Percentiles rank a stretch among this genome's conserved stretches.
Conservation (phyloP, 768 basidiomycete species). For the Mycena kentingensis region DNA sequence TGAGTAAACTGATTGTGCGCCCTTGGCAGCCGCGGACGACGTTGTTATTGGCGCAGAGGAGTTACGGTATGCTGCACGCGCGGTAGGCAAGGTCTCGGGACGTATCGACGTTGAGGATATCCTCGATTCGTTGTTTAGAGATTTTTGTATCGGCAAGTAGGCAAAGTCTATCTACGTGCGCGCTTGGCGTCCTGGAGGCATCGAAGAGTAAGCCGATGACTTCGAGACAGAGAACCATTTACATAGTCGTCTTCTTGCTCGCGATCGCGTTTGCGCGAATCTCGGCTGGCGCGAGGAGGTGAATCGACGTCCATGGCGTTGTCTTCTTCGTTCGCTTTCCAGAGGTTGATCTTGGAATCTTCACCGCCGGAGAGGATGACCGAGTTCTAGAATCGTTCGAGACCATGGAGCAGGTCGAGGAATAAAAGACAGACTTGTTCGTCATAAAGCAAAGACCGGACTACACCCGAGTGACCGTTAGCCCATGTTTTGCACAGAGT, state of each 20-base stretch:
- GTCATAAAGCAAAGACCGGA: slow-evolving; percentile 60
- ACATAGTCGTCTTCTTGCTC: slow-evolving; percentile 29
- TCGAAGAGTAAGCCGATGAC: neutral
- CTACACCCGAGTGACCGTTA: slow-evolving; percentile 56
- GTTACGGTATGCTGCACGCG: slow-evolving; percentile 79
- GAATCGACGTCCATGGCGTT: slow-evolving; percentile 33
- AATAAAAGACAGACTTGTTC: slow-evolving; percentile 41
- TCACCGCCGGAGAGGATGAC: slow-evolving; percentile 53
- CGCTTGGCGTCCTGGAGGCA: slow-evolving; percentile 13
- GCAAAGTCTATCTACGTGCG: slow-evolving; percentile 5
- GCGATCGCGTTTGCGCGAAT: slow-evolving; percentile 24
- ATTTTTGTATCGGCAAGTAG: slow-evolving; percentile 90
- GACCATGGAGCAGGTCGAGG: neutral
- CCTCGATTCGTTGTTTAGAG: slow-evolving; percentile 77
- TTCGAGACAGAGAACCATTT: neutral
- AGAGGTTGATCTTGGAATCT: slow-evolving; percentile 48
- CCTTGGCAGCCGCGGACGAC: slow-evolving; percentile 59
- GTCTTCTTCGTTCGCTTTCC: slow-evolving; percentile 30
- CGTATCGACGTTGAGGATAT: slow-evolving; percentile 81
- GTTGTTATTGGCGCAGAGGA: slow-evolving; percentile 86
- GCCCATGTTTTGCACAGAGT: slow-evolving; percentile 54
- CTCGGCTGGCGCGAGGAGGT: neutral
- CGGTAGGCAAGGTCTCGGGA: slow-evolving; percentile 85
- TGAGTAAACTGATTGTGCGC: slow-evolving; percentile 4
- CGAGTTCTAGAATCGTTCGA: slow-evolving; percentile 33